Base-by-base conservation (phyloP, 2,329 filamentous ascomycete species). In the Pseudocercospora pini-densiflorae region DNA sequence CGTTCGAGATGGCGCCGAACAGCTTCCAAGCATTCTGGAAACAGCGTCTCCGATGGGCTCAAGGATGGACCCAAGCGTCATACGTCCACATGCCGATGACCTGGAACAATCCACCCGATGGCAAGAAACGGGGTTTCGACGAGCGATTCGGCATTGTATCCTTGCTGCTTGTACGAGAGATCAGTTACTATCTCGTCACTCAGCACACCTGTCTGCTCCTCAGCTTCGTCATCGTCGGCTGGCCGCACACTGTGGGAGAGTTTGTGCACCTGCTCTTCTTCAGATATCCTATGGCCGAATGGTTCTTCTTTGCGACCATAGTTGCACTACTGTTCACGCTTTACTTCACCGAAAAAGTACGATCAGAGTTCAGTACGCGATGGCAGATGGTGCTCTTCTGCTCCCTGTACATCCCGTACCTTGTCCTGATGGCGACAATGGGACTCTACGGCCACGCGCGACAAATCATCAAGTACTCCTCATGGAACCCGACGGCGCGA, bases 51-150 rank as follows among this genome's bases (percentile, higher is more conserved):
- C 76, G 82, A 62, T 84, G 82, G 82, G 79, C 82, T 3, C 82
- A 84, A 70, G 82, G 82, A 47, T 84, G 82, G 82, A 79, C 81
- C 3, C 82, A 84, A 71, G 82, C 82, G n/a, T 81, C 77, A 36
- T 76, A 80, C 70, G 74, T 77, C 19, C 82, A 84, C 67, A 70
- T 79, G 62, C 76, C 78, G 21, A 76, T 84, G 63, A 72, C 80
- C 31, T 84, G 80, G 77, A 80, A 77, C 31, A 79, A 79, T 24
- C 77, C 80, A 21, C 73, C 76, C 5, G 72, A 77, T 40, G 76
- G 76, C 55, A 58, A 58, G 55, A 77, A 78, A 59, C 78, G 82
- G 0, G 76, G 65, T 29, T 73, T 78, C 49, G 78, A 72, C 19
- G 76, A 78, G 57, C 79, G 82, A 6, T 80, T 82, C 57, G 82